Evolutionary conservation across 202 grass and related monocot species (phyloP).

Genomic region (Alloteropsis angusta): DNA sequence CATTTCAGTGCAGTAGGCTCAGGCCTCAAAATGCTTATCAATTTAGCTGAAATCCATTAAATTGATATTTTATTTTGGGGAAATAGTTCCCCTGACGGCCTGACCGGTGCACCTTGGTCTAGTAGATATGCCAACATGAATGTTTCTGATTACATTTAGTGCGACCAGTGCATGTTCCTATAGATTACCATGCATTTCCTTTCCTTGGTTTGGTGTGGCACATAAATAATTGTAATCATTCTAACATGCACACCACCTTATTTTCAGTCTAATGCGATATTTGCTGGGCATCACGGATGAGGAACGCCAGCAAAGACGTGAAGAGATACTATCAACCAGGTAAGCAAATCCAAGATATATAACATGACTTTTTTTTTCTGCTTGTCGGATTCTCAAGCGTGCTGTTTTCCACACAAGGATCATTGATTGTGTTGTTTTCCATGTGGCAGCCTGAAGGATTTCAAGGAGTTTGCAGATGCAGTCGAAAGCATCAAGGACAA

Average conservation of each 20-base stretch:
- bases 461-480: conserved; percentile 92
- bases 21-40: background rate
- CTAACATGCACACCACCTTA: conserved; percentile 1
- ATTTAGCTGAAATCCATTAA: background rate
- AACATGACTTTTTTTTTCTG: background rate
- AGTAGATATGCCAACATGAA: background rate
- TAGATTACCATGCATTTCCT: background rate
- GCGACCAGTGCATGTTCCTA: background rate
- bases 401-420: background rate
- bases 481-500: conserved; percentile 70
- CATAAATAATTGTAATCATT: background rate
- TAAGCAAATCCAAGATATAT: conserved; percentile 27
- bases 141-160: background rate
- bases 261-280: conserved; percentile 75
- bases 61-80: background rate
- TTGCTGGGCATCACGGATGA: conserved; percentile 76
- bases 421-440: background rate
- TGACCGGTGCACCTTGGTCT: background rate
- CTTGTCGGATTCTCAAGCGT: background rate
- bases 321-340: conserved; percentile 91
- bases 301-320: conserved; percentile 80
- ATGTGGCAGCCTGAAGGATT: conserved; percentile 66
- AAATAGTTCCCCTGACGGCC: background rate
- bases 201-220: background rate
- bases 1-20: background rate